These are phyloP conservation scores for Taphrina pruni DNA, from an alignment of 1,139 yeast species.

Conservation along the genomic window DNA sequence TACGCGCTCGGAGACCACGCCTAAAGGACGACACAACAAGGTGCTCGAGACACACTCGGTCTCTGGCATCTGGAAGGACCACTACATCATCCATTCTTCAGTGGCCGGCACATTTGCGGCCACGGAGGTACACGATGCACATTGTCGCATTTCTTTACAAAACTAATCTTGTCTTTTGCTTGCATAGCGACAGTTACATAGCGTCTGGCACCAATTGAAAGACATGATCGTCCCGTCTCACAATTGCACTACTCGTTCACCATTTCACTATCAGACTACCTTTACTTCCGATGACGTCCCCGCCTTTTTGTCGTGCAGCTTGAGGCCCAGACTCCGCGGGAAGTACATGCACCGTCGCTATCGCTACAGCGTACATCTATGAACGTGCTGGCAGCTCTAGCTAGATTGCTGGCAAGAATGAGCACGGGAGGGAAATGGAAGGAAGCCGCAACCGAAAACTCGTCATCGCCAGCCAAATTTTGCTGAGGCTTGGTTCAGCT, in stretches of 20 bases:
- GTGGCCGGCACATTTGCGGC: slow-evolving; percentile 95
- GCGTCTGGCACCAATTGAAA: neutral
- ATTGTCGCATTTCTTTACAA: slow-evolving; percentile 33
- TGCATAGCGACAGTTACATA: slow-evolving; percentile 13
- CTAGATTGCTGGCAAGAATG: neutral
- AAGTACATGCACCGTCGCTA: too few relatives aligned
- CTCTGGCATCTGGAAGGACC: slow-evolving; percentile 68
- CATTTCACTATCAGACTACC: too few relatives aligned
- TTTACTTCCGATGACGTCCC: too few relatives aligned
- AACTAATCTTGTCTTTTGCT: neutral
- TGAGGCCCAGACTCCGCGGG: too few relatives aligned
- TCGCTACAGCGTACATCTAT: too few relatives aligned
- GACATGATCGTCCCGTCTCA: too few relatives aligned
- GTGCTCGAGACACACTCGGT: slow-evolving; percentile 80
- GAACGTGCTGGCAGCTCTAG: too few relatives aligned
- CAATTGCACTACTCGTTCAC: too few relatives aligned
- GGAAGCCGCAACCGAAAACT: slow-evolving; percentile 5
- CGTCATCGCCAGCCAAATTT: slow-evolving; percentile 10
- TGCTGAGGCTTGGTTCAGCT: neutral
- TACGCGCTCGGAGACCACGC: slow-evolving; percentile 58
- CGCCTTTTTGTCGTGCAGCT: too few relatives aligned
- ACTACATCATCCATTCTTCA: slow-evolving; percentile 74
- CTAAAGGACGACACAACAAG: slow-evolving; percentile 50
- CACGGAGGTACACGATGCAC: slow-evolving; percentile 71
- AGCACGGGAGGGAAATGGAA: neutral